These are phyloP conservation scores for Neurospora hispaniola DNA, from an alignment of 495 filamentous ascomycete genomes.

Conservation along the genomic window DNA sequence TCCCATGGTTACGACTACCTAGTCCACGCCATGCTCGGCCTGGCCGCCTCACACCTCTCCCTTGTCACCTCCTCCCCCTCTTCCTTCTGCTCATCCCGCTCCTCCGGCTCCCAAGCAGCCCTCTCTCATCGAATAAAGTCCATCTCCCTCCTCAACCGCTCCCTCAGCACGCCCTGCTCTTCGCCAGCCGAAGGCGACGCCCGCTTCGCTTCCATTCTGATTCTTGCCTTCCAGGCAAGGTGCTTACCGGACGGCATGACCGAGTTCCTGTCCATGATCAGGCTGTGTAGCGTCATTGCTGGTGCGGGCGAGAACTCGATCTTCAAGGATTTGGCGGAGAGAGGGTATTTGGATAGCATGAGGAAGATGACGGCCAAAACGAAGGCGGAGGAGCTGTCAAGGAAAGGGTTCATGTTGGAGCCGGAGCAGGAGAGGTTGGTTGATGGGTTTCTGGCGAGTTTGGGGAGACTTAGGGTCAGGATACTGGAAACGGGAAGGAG, in stretches of 20 bases:
- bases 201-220: conserved; percentile 38
- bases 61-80: conserved; percentile 6
- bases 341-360: conserved; percentile 17
- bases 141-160: conserved; percentile 32
- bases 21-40: conserved; percentile 41
- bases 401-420: background rate
- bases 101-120: conserved; percentile 10
- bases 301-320: conserved; percentile 28
- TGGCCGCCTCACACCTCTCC: conserved; percentile 38
- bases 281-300: conserved; percentile 39
- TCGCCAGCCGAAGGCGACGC: conserved; percentile 32
- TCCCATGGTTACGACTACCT: conserved; percentile 33
- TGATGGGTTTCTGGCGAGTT: conserved; percentile 16
- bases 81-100: background rate
- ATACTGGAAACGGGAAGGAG: too few species aligned
- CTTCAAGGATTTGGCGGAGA: conserved; percentile 23
- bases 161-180: conserved; percentile 22
- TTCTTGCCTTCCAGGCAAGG: conserved; percentile 42
- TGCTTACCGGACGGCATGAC: conserved; percentile 43
- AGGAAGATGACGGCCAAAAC: background rate
- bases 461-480: background rate
- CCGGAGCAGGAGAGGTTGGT: conserved; percentile 12
- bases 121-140: conserved; percentile 39
- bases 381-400: background rate
- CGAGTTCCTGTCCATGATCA: conserved; percentile 46